Conservation (phyloP, 2,329 filamentous ascomycete species). For the Didymosphaeria variabile region DNA sequence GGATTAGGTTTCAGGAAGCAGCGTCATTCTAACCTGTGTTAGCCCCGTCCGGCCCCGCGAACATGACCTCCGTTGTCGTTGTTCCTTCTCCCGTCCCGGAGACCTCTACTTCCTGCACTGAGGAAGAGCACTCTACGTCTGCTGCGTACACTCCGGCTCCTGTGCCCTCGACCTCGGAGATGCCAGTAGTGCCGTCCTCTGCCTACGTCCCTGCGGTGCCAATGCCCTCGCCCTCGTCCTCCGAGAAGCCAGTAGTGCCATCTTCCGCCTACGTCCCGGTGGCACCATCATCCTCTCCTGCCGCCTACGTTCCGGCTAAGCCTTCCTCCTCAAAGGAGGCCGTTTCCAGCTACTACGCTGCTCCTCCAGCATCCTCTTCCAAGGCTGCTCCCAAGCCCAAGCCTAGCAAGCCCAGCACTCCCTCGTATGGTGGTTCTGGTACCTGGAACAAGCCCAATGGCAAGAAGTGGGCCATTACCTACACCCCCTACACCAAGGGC, state of each 20-base stretch:
- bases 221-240: slow-evolving; percentile 25
- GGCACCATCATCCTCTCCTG: slow-evolving; percentile 19
- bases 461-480: slow-evolving; percentile 59
- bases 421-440: slow-evolving; percentile 26
- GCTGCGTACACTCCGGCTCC: slow-evolving; percentile 53
- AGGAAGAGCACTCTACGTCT: slow-evolving; percentile 73
- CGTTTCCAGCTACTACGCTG: slow-evolving; percentile 27
- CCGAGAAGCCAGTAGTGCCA: no score
- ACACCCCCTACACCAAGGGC: slow-evolving; percentile 56
- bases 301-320: slow-evolving; percentile 15
- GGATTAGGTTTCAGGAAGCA: neutral
- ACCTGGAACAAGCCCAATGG: slow-evolving; percentile 52
- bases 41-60: slow-evolving; percentile 27
- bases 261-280: slow-evolving; percentile 24
- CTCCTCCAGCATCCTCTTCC: slow-evolving; percentile 26
- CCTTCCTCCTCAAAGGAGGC: slow-evolving; percentile 22
- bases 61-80: slow-evolving; percentile 39
- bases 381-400: slow-evolving; percentile 38
- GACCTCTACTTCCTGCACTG: slow-evolving; percentile 78
- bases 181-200: slow-evolving; percentile 17
- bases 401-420: slow-evolving; percentile 40
- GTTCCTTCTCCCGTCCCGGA: slow-evolving; percentile 61
- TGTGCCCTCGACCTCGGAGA: slow-evolving; percentile 25
- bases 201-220: slow-evolving; percentile 14
- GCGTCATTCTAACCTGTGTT: neutral